Base-by-base conservation (phyloP, 345 rosid genomes). In the Citrus maxima region DNA sequence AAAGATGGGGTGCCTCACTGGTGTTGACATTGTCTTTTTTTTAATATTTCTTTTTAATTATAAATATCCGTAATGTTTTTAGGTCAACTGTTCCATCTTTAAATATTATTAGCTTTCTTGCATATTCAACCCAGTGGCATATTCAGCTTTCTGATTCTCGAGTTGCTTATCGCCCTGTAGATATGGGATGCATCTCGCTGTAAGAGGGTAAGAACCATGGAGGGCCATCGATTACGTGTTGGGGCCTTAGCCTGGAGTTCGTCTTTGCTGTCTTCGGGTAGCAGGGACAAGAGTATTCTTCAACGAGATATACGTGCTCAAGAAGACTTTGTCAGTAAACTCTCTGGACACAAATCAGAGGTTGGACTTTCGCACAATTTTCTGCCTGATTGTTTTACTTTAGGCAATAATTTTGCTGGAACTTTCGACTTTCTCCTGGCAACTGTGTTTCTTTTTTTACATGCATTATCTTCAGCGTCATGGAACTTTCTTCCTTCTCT, bases 241-340 rank as follows among this genome's bases (percentile, higher is more conserved):
- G 98, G 98, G 32, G 98, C 99, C 74, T 82, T 97, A 76, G 95
- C 98, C 28, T 97, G 99, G 98, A 92, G 97, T 80, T 88, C 98
- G 70, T 86, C 96, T 27, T 19, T 93, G 77, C 75, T 97, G 72
- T 91, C 99, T 85, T 93, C 99, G 55, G 99, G 99, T 80, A 93
- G 99, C 81, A 89, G 98, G 79, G 99, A 97, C 82, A 97, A 94
- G 89, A 91, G 86, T 76, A 92, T 97, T 85, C 93, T 92, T 81
- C 99, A 91, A 67, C 86, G 98, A 79, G 99, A 97, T 77, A 90
- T 93, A 74, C 87, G 96, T 68, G 76, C 90, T 69, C 91, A 84
- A 60, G 97, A 94, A 79, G 98, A 94, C 82, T 92, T 87, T 85
- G 88, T 90, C 76, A 90, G 96, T 85, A 97, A 91, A 82, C 96